phyloP scores from a whole-genome alignment of 768 basidiomycete species.

The Lentinula sp. region DNA sequence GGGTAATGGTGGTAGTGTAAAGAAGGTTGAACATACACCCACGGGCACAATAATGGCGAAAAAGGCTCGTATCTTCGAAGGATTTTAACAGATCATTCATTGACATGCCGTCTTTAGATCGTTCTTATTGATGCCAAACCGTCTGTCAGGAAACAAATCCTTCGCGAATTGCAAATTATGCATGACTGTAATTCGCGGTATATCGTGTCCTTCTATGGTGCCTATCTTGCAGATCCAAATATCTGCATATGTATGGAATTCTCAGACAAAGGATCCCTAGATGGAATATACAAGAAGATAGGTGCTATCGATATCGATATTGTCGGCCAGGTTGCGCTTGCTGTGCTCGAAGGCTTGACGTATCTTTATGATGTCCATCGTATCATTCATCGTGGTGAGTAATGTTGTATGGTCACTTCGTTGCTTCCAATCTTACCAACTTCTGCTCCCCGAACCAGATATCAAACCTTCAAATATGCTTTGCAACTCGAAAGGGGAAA shows the following conservation, averaged over 20 bases:
- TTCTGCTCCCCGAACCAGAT: conserved; percentile 45
- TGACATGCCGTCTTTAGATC: conserved; percentile 45
- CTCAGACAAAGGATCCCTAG: conserved; percentile 91
- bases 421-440: conserved; percentile 7
- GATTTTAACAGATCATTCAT: not conserved
- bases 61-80: conserved; percentile 59
- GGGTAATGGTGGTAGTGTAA: conserved; percentile 97
- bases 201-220: conserved; percentile 97
- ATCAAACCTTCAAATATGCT: conserved; percentile 99
- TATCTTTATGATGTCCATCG: conserved; percentile 97
- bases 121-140: conserved; percentile 97
- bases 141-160: conserved; percentile 92
- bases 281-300: conserved; percentile 93
- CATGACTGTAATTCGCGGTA: conserved; percentile 91
- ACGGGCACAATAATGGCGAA: conserved; percentile 95
- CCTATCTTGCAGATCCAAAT: conserved; percentile 94
- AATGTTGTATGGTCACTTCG: not conserved
- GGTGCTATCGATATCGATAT: conserved; percentile 91
- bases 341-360: conserved; percentile 90
- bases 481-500: conserved; percentile 88
- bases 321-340: conserved; percentile 90
- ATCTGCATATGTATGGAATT: conserved; percentile 99
- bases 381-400: conserved; percentile 95
- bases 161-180: conserved; percentile 98
- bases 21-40: conserved; percentile 89